A percentile compares a stretch with the other conserved stretches of the same genome.
These are phyloP conservation scores for Rhizopogon sp. DNA, from an alignment of 768 basidiomycete genomes.

Conservation along the genomic window DNA sequence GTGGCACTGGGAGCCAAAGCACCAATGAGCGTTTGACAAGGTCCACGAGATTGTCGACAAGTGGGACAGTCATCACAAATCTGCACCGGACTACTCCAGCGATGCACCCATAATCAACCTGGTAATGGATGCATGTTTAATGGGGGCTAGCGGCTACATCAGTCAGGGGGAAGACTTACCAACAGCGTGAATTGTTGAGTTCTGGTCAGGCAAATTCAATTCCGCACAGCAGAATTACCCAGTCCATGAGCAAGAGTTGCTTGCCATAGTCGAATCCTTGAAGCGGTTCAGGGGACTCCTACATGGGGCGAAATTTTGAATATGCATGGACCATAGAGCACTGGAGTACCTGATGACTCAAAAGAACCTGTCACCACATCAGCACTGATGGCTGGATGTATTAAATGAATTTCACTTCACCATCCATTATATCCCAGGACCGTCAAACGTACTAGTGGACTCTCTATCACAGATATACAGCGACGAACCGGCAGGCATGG, in stretches of 20 bases:
- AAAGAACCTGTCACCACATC: conserved; percentile 8
- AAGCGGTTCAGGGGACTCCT: conserved; percentile 24
- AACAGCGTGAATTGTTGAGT: conserved; percentile 19
- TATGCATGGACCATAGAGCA: conserved; percentile 24
- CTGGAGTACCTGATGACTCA: conserved; percentile 23
- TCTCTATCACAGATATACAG: conserved; percentile 24
- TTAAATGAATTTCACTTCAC: conserved; percentile 21
- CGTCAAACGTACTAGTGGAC: conserved; percentile 12
- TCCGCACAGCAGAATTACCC: conserved; percentile 24
- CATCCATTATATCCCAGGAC: conserved; percentile 17
- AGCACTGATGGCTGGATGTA: conserved; percentile 23
- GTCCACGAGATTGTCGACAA: conserved; percentile 8
- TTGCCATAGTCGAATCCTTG: conserved; percentile 17
- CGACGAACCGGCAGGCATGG: background rate
- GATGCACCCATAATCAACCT: conserved; percentile 18
- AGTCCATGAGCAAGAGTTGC: conserved; percentile 15
- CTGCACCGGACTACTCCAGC: conserved; percentile 12
- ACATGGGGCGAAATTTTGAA: conserved; percentile 12
- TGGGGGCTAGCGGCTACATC: conserved; percentile 25
- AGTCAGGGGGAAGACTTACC: conserved; percentile 22
- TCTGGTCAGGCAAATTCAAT: conserved; percentile 25
- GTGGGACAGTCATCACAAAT: conserved; percentile 11
- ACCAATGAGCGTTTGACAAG: conserved; percentile 28
- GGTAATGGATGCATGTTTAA: conserved; percentile 18
- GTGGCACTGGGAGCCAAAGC: conserved; percentile 23